Base-by-base conservation (phyloP, 2,329 filamentous ascomycete genomes). In the Apiospora pterosperma region DNA sequence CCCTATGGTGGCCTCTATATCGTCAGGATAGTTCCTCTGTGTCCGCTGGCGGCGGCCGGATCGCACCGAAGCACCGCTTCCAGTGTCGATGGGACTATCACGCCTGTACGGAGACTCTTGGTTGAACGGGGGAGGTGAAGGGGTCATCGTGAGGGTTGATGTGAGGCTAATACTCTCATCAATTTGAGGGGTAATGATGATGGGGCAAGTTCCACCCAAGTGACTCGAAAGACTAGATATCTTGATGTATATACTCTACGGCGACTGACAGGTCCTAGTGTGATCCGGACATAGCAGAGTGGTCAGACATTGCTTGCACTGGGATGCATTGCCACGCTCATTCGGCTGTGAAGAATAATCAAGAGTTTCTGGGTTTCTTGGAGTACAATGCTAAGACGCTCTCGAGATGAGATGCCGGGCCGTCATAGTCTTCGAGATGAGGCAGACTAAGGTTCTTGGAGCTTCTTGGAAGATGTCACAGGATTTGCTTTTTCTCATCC, bases 371-470 rank as follows among this genome's bases (percentile, higher is more conserved):
- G 31, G 34, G 28, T n/a, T 25, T 41, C 23, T 25, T 28, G 21
- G 36, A 28, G 38, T 4, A 12, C 59, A 7, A n/a, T 31, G 36
- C 19, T 41, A 16, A 38, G 59, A 5, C 23, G 25, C 28, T 19
- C 59, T 61, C 36, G 28, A 41, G 16, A 61, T 23, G 59, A 41
- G 23, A 61, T 41, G 21, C 36, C 36, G 48, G n/a, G 23, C 23
- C 36, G 19, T 39, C 19, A n/a, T 61, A 7, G 23, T 34, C 16
- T 16, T 39, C n/a, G 8, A 31, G 59, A n/a, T 61, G 59, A 61
- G 36, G 59, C 59, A 61, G 19, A 21, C 59, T 61, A 61, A 61
- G 59, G 11, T 3, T 61, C 59, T 61, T 61, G 59, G 59, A n/a
- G 2, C 48, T 34, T 61, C 59, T 61, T 41, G 59, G 58, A 25